Evolutionary conservation across 1,284 basidiomycete species (phyloP), one percentile per base, ranked within the genome.

Genomic region (Tilletia caries): DNA sequence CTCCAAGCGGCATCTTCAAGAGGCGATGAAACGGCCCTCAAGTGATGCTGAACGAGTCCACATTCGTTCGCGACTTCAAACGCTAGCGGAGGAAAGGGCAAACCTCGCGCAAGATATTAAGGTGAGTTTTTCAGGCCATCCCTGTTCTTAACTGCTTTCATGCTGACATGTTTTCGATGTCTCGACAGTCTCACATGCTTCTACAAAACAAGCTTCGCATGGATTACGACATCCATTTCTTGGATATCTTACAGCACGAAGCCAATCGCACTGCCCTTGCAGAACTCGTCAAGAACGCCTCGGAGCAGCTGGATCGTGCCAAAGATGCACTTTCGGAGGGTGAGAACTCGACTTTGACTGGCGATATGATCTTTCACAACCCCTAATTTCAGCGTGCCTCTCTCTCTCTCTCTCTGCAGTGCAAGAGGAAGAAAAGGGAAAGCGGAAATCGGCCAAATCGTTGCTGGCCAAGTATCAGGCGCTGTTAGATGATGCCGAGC

Each of bases 171-270:
- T n/a, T 13, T 6, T n/a, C 48, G 18, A n/a, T n/a, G 48, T 50
- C 20, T 25, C 23, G 6, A 20, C 48, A 50, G 48, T 50, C 48
- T 18, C 58, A 34, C 32, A 62, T 62, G 58, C 58, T 34, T 2
- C 29, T 33, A 4, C 58, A 62, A 29, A 33, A 62, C 29, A 62
- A 62, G 18, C 29, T 62, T 25, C 58, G 58, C 18, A 62, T 62
- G 58, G 32, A 62, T 29, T 62, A 62, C 58, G 58, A 62, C 58
- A 5, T 62, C 3, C 58, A 62, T 4, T 62, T 62, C 33, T 29
- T 62, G 27, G 58, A 62, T 15, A 29, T 25, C 18, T 29, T 62
- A 13, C 58, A 62, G 32, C 58, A 62, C 32, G 58, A 62, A 29
- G 58, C 58, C 15, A 34, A 62, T 29, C 27, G 29, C 20, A 50